A percentile compares a stretch with the other conserved stretches of the same genome.
phyloP scores from a whole-genome alignment of 129 eudicot species.

The Artemisia tridentata region DNA sequence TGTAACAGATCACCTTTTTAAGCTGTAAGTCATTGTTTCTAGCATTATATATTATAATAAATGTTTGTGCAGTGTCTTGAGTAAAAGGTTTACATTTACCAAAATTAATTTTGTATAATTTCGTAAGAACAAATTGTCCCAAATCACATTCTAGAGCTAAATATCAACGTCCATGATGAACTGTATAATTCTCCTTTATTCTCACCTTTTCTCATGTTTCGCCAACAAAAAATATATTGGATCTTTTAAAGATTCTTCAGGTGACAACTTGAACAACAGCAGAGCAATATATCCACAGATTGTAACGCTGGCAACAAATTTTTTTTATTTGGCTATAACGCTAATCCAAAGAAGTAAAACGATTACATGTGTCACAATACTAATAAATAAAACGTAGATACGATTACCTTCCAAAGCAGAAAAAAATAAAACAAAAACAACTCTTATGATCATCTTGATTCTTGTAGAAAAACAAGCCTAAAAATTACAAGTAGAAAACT shows the following conservation, averaged over 20 bases:
- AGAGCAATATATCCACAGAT: slow-evolving; percentile 58
- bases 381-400: not conserved
- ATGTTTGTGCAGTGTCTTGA: too few relatives aligned
- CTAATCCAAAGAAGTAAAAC: too few relatives aligned
- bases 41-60: too few relatives aligned
- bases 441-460: slow-evolving; percentile 49
- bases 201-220: slow-evolving; percentile 39
- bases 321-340: too few relatives aligned
- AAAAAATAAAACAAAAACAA: slow-evolving; percentile 42
- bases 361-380: not conserved
- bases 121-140: too few relatives aligned
- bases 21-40: too few relatives aligned
- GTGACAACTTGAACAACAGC: slow-evolving; percentile 57
- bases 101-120: too few relatives aligned
- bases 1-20: too few relatives aligned
- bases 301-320: slow-evolving; percentile 38
- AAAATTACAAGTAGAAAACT: not conserved
- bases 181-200: too few relatives aligned
- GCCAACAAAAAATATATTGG: slow-evolving; percentile 43
- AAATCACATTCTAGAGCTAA: too few relatives aligned
- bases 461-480: slow-evolving; percentile 68
- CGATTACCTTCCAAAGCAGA: slow-evolving; percentile 71
- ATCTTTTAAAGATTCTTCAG: slow-evolving; percentile 60
- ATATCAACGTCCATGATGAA: too few relatives aligned
- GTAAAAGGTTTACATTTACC: too few relatives aligned